Percentiles rank a stretch among this genome's conserved stretches.
Evolutionary conservation across 2,329 filamentous ascomycete species (phyloP).

Genomic region (Calcarisporium arbuscula): DNA sequence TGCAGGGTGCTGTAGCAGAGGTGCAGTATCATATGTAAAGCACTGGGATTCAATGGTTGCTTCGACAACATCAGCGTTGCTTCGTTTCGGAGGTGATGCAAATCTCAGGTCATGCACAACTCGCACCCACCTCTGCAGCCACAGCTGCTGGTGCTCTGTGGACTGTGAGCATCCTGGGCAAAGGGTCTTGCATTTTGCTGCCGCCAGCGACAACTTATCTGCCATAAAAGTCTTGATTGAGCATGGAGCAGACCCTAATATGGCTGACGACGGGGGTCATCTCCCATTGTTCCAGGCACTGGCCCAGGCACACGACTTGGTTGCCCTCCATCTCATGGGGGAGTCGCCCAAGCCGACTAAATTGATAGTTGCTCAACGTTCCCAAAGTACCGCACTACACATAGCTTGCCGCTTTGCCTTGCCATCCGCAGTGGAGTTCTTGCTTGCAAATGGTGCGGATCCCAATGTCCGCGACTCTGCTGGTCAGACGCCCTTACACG

Average conservation of each 20-base stretch:
- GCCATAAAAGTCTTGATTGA: slow-evolving; percentile 2
- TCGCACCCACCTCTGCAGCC: slow-evolving; percentile 1
- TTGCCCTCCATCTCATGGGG: neutral
- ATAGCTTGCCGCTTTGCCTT: slow-evolving; percentile 9
- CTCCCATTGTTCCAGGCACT: slow-evolving; percentile 5
- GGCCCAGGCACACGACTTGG: slow-evolving; percentile 3
- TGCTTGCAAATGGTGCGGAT: slow-evolving; percentile 1
- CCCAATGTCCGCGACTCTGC: slow-evolving; percentile 2
- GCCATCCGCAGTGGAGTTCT: neutral
- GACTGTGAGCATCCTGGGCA: slow-evolving; percentile 4
- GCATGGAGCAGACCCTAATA: neutral
- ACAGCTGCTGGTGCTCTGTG: slow-evolving; percentile 6
- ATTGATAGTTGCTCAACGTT: neutral
- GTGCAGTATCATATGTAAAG: too few relatives aligned
- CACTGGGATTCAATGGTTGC: slow-evolving; percentile 2
- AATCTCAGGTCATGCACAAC: neutral
- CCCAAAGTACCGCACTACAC: slow-evolving; percentile 5
- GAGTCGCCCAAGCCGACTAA: neutral
- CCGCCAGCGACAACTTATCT: slow-evolving; percentile 1
- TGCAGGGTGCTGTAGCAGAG: too few relatives aligned
- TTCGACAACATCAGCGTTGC: slow-evolving; percentile 1
- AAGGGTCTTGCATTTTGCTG: slow-evolving; percentile 5
- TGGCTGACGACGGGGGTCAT: slow-evolving; percentile 6
- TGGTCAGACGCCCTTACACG: slow-evolving; percentile 8
- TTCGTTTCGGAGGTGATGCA: slow-evolving; percentile 6